phyloP scores from a whole-genome alignment of 768 basidiomycete genomes.

The Termitomyces sp. region DNA sequence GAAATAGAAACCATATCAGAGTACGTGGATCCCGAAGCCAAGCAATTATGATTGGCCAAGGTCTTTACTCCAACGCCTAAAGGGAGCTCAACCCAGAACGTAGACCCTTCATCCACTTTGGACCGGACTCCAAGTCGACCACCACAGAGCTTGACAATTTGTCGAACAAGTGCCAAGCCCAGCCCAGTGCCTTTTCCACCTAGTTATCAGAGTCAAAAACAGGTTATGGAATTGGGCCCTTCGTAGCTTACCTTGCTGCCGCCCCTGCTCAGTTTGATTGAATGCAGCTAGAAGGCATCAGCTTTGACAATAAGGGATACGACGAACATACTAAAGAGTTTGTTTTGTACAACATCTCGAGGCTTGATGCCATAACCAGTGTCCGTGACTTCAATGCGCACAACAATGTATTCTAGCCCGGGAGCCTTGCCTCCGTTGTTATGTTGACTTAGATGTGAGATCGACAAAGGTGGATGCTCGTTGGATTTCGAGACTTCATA shows the following conservation, averaged over 20 bases:
- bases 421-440: slow-evolving; percentile 37
- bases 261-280: slow-evolving; percentile 74
- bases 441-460: slow-evolving; percentile 41
- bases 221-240: neutral
- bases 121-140: slow-evolving; percentile 70
- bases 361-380: slow-evolving; percentile 52
- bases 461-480: slow-evolving; percentile 31
- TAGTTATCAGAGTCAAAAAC: slow-evolving; percentile 15
- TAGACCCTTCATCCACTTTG: slow-evolving; percentile 65
- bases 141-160: slow-evolving; percentile 71
- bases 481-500: slow-evolving; percentile 7
- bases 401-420: slow-evolving; percentile 59
- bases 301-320: neutral
- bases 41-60: slow-evolving; percentile 16
- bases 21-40: slow-evolving; percentile 14
- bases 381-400: slow-evolving; percentile 82
- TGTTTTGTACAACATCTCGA: slow-evolving; percentile 62
- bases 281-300: slow-evolving; percentile 46
- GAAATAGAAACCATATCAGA: slow-evolving; percentile 11
- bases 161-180: slow-evolving; percentile 70
- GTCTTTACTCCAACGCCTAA: slow-evolving; percentile 66
- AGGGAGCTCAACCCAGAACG: slow-evolving; percentile 85
- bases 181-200: slow-evolving; percentile 69
- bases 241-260: slow-evolving; percentile 46
- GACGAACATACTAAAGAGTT: slow-evolving; percentile 56